phyloP scores from a whole-genome alignment of 2,329 filamentous ascomycete genomes.

The Scedosporium boydii region DNA sequence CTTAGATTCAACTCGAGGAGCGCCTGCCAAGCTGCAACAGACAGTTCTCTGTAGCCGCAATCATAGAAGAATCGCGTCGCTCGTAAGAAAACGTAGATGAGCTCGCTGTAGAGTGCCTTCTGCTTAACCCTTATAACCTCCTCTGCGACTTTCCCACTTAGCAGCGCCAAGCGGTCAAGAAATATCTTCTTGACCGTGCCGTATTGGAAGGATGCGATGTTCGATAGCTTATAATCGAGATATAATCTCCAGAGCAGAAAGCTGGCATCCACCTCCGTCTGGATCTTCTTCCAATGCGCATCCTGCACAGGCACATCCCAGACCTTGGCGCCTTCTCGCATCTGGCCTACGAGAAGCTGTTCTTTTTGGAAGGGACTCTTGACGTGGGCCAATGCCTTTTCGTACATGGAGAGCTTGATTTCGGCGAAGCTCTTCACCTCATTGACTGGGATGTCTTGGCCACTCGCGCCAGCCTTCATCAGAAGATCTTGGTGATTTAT shows the following conservation, averaged over 20 bases:
- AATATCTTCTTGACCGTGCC: slow-evolving; percentile 54
- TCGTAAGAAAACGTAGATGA: slow-evolving; percentile 63
- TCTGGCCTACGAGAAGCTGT: slow-evolving; percentile 54
- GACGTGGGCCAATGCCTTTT: slow-evolving; percentile 60
- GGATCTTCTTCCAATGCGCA: slow-evolving; percentile 50
- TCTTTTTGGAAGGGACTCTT: slow-evolving; percentile 38
- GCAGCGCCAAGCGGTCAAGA: slow-evolving; percentile 34
- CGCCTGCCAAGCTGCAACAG: slow-evolving; percentile 75
- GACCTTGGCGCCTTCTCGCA: slow-evolving; percentile 63
- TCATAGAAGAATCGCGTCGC: slow-evolving; percentile 66
- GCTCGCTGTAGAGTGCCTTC: slow-evolving; percentile 15
- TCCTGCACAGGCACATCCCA: slow-evolving; percentile 58
- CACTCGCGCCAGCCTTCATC: slow-evolving; percentile 38
- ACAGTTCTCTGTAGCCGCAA: slow-evolving; percentile 68
- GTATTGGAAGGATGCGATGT: slow-evolving; percentile 56
- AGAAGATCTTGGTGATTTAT: slow-evolving; percentile 68
- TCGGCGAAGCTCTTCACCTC: slow-evolving; percentile 64
- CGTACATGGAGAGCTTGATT: slow-evolving; percentile 70
- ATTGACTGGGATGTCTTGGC: slow-evolving; percentile 39
- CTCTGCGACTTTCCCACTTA: neutral
- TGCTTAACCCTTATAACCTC: neutral
- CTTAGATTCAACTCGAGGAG: slow-evolving; percentile 64
- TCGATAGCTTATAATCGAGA: slow-evolving; percentile 63
- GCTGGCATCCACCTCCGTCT: slow-evolving; percentile 44
- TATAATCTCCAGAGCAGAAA: slow-evolving; percentile 65